phyloP scores from a whole-genome alignment of 192 early-diverging fungal species.

The Backusella mclennaniae region DNA sequence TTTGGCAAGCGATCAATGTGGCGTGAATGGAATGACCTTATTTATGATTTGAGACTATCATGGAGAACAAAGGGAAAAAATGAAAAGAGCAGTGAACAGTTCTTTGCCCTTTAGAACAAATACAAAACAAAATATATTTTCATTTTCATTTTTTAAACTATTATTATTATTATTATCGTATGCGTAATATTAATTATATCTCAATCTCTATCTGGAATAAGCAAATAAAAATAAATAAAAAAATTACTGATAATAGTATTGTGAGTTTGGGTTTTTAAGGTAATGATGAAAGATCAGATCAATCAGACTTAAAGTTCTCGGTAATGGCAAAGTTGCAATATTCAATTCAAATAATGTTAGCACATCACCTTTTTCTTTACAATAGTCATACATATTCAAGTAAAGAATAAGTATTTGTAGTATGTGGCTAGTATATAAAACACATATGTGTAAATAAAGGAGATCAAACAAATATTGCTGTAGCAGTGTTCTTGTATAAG shows the following conservation, averaged over 20 bases:
- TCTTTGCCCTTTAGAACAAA: constrained; percentile 43
- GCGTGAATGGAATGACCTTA: constrained; percentile 47
- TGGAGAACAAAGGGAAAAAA: constrained; percentile 29
- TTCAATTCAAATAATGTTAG: not conserved
- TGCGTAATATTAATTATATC: not conserved
- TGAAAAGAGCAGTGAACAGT: constrained; percentile 48
- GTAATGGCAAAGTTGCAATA: not conserved
- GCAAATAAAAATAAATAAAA: not conserved
- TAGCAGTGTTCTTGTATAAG: not conserved
- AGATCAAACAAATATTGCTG: not conserved
- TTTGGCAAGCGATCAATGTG: constrained; percentile 45
- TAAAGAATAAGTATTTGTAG: not conserved
- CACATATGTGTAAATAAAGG: not conserved
- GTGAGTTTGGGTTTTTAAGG: not conserved
- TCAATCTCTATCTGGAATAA: too few species aligned
- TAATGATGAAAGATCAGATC: not conserved
- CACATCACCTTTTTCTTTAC: not conserved
- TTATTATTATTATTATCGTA: not conserved
- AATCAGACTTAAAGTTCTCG: not conserved
- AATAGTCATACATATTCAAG: not conserved
- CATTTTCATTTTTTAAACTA: not conserved
- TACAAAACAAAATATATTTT: not conserved
- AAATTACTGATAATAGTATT: not conserved
- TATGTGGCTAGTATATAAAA: not conserved
- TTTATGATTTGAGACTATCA: constrained; percentile 33